Percentiles rank a stretch among this genome's conserved stretches.
phyloP scores from a whole-genome alignment of 345 rosid genomes.

The Citrus australasica region DNA sequence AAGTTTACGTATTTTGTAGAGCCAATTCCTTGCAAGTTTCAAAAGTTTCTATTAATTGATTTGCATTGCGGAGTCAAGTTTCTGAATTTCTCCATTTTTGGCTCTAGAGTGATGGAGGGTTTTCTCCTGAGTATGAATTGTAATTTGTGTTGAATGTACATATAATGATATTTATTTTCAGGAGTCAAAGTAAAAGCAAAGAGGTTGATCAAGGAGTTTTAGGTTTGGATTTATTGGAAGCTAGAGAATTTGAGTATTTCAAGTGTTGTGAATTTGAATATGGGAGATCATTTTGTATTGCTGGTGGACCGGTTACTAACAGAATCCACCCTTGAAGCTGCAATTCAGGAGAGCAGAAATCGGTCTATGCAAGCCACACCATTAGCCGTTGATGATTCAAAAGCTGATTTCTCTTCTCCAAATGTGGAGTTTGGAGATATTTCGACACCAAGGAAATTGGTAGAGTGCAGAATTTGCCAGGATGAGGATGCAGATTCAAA shows the following conservation, averaged over 20 bases:
- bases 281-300: constrained; percentile 97
- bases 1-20: neutral
- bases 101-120: constrained; percentile 3
- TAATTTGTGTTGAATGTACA: neutral
- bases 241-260: neutral
- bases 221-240: constrained; percentile 6
- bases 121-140: constrained; percentile 3
- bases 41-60: neutral
- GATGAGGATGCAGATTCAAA: constrained; percentile 79
- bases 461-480: constrained; percentile 93
- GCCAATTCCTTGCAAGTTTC: neutral
- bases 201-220: constrained; percentile 13
- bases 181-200: constrained; percentile 21
- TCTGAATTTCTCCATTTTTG: neutral
- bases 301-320: constrained; percentile 84
- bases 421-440: constrained; percentile 41
- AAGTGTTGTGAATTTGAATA: constrained; percentile 19
- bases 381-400: constrained; percentile 26
- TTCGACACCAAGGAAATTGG: constrained; percentile 44
- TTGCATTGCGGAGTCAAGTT: neutral
- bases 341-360: constrained; percentile 73
- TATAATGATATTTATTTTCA: constrained; percentile 13
- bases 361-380: constrained; percentile 37
- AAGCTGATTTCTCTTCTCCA: constrained; percentile 22
- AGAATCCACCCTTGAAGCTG: constrained; percentile 76